Conservation (phyloP, 2,329 filamentous ascomycete species). For the Aspergillus unguis region DNA sequence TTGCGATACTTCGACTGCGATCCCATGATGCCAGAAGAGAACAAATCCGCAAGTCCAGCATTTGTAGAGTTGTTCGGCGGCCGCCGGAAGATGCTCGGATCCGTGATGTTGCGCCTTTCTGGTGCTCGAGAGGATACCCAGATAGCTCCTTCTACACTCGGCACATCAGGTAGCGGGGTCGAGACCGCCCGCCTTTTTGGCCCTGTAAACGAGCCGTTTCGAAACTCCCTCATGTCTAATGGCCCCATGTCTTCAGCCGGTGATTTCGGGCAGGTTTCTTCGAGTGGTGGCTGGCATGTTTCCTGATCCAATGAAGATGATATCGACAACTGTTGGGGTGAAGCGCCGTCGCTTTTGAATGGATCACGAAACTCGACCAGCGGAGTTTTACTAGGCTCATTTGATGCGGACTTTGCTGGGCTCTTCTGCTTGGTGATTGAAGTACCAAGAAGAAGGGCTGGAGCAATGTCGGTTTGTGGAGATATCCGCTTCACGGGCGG, state of each 20-base stretch:
- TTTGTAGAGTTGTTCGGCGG: conserved; percentile 31
- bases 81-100: conserved; percentile 37
- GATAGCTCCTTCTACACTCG: conserved; percentile 27
- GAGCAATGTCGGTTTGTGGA: conserved; percentile 43
- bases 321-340: conserved; percentile 7
- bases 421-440: conserved; percentile 28
- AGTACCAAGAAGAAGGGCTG: conserved; percentile 49
- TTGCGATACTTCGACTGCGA: conserved; percentile 23
- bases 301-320: conserved; percentile 12
- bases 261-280: conserved; percentile 25
- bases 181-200: conserved; percentile 32
- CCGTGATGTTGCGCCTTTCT: conserved; percentile 41
- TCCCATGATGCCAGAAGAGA: conserved; percentile 14
- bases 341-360: conserved; percentile 21
- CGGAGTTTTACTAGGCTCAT: conserved; percentile 20
- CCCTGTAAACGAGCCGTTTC: conserved; percentile 25
- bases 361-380: conserved; percentile 33
- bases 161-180: conserved; percentile 25
- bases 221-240: conserved; percentile 32
- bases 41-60: conserved; percentile 17
- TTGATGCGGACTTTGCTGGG: conserved; percentile 24
- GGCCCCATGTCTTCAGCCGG: conserved; percentile 19
- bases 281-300: conserved; percentile 16
- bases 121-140: conserved; percentile 22
- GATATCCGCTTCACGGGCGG: conserved; percentile 43